A percentile compares a stretch with the other conserved stretches of the same genome.
Conservation (phyloP, 2,329 filamentous ascomycete species). For the Neopestalotiopsis sp. region DNA sequence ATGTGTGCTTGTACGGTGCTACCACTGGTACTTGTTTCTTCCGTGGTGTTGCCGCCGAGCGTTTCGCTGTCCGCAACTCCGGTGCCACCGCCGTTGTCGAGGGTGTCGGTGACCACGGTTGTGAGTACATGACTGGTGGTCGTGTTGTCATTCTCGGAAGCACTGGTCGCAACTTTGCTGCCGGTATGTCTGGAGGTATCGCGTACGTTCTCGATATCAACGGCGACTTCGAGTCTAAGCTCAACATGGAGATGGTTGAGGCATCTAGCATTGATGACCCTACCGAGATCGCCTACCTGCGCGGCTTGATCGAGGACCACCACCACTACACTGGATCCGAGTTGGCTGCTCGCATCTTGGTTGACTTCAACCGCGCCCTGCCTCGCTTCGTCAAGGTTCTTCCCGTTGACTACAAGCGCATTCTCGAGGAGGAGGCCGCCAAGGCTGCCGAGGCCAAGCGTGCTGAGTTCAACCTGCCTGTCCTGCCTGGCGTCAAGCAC, state of each 20-base stretch:
- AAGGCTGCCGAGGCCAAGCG: constrained; percentile 87
- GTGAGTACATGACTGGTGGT: constrained; percentile 99
- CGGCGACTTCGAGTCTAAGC: constrained; percentile 87
- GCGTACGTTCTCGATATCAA: constrained; percentile 92
- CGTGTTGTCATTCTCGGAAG: constrained; percentile 84
- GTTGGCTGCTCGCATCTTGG: constrained; percentile 85
- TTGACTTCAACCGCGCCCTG: constrained; percentile 94
- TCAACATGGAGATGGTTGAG: constrained; percentile 98
- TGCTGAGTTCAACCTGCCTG: constrained; percentile 79
- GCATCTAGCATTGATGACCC: constrained; percentile 83
- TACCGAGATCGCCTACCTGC: constrained; percentile 85
- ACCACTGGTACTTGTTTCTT: constrained; percentile 93
- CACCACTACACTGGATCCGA: constrained; percentile 98
- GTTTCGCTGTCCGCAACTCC: constrained; percentile 95
- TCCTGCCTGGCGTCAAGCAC: constrained; percentile 71
- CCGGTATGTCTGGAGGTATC: constrained; percentile 98
- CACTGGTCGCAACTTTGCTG: constrained; percentile 95
- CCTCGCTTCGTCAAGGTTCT: constrained; percentile 92
- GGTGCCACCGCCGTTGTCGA: constrained; percentile 96
- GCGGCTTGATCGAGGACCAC: constrained; percentile 92
- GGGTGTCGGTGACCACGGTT: constrained; percentile 93
- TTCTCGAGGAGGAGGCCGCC: constrained; percentile 82
- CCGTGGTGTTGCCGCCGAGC: constrained; percentile 94
- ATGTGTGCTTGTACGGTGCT: constrained; percentile 93
- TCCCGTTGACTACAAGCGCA: constrained; percentile 94